Base-by-base conservation (phyloP, 305 asterid genomes). In the Petunia hybrid region DNA sequence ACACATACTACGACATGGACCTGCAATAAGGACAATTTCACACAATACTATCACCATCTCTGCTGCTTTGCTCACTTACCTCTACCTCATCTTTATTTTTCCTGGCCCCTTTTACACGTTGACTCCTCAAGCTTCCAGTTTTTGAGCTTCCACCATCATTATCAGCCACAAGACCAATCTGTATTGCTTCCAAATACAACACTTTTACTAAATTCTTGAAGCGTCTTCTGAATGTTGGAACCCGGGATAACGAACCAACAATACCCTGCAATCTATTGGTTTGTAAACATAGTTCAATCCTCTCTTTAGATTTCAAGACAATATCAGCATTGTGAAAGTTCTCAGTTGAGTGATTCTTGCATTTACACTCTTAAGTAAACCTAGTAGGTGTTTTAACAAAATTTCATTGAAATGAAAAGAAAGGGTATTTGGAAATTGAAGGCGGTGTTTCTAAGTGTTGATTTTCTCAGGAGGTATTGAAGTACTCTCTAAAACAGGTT, bases 151-250 rank as follows among this genome's bases (percentile, higher is more conserved):
- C 86, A 1, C 76, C 74, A 63, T 59, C 85, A n/a, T 82, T 83
- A 57, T 84, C 80, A 1, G 39, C 88, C 56, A 85, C 62, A 42
- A 87, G 82, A 35, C 92, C 93, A 0, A 73, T 83, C 82, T 86
- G 84, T 48, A 91, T 67, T 6, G 93, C 94, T 85, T 92, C 97
- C 35, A 89, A 63, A 31, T 91, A 92, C 82, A 93, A 81, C 39
- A 84, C 82, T 86, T 90, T 91, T 84, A 91, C 92, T 80, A 94
- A 77, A 76, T 89, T 92, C 86, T 81, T 86, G 84, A 94, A 92
- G 4, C 93, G 92, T 51, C 98, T 85, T 64, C 97, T 89, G 89
- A 91, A 94, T n/a, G 98, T 90, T 0, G 97, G 98, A 63, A 91
- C 80, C 60, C 97, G 80, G 3, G 97, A 93, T 91, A 91, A 86